Conservation (phyloP, 257 asterid species). For the Solanum corneliomulleri region DNA sequence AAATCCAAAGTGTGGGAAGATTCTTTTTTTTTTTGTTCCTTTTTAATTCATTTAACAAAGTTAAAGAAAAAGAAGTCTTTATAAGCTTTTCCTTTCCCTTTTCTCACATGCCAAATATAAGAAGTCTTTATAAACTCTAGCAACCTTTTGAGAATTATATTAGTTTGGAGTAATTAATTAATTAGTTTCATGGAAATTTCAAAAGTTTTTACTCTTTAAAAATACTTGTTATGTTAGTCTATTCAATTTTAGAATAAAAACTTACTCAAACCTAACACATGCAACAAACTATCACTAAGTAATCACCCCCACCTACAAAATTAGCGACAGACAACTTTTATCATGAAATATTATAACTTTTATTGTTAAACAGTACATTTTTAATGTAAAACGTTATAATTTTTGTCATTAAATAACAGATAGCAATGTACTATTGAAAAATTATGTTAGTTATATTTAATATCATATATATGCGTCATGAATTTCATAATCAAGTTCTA, state of each 20-base stretch:
- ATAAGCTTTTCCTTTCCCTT: neutral
- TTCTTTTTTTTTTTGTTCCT: neutral
- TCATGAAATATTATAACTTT: neutral
- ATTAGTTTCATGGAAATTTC: neutral
- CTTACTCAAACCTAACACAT: neutral
- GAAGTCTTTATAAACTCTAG: neutral
- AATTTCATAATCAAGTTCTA: neutral
- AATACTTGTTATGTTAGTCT: neutral
- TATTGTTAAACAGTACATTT: neutral
- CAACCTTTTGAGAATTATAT: neutral
- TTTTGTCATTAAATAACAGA: neutral
- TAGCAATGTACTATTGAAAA: neutral
- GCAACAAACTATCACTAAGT: neutral
- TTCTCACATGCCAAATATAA: neutral
- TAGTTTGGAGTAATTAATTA: neutral
- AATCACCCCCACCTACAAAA: neutral
- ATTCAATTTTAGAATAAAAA: neutral
- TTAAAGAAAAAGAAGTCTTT: neutral
- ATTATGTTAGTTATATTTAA: neutral
- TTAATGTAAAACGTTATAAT: neutral
- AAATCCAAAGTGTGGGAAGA: neutral
- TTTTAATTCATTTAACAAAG: neutral
- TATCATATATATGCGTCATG: no score
- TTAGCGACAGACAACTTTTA: neutral
- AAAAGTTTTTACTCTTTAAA: neutral